Base-by-base conservation (phyloP, 140 eudicot species). In the Senecio squalidus region DNA sequence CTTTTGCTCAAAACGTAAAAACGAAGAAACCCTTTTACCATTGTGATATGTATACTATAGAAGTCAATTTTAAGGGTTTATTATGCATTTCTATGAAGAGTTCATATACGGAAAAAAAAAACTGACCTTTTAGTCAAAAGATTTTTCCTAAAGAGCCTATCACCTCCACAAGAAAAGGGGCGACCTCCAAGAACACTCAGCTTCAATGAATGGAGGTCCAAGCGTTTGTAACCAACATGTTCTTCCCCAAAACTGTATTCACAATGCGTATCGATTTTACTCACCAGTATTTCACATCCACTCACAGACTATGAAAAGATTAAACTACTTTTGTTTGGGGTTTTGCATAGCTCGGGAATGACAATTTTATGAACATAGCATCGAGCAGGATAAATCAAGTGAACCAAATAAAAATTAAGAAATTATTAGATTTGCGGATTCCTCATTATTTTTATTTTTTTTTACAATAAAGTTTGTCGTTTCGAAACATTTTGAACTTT, bases 81-180 rank as follows among this genome's bases (percentile, higher is more conserved):
- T n/a, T 13, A 57, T 57, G 49, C 51, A 24, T 38, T 58, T 4
- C n/a, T 24, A n/a, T 41, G 9, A 38, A 8, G 25, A 27, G 3
- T 34, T 29, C 4, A 39, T 39, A 59, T 18, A 49, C 52, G 49
- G 29, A 29, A 59, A 15, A 16, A 11, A 25, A 8, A 51, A 9
- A 62, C 74, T 8, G 33, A 86, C 98, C 96, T 86, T 56, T 84
- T 84, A 58, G 73, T 55, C 29, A 91, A 86, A 73, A 91, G 98
- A 65, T 62, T 71, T 70, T 84, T 77, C 46, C 96, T 84, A 48
- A 60, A 81, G 39, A 91, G 60, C 33, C 71, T 57, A 54, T 66
- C 69, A 54, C 98, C 98, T 18, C 98, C 96, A 76, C 80, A 62
- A 51, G 98, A 86, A 71, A 91, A 86, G 18, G 98, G 98, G 27